These are phyloP conservation scores for Neovahlkampfia damariscottae DNA, from an alignment of 78 protist genomes.

Conservation along the genomic window DNA sequence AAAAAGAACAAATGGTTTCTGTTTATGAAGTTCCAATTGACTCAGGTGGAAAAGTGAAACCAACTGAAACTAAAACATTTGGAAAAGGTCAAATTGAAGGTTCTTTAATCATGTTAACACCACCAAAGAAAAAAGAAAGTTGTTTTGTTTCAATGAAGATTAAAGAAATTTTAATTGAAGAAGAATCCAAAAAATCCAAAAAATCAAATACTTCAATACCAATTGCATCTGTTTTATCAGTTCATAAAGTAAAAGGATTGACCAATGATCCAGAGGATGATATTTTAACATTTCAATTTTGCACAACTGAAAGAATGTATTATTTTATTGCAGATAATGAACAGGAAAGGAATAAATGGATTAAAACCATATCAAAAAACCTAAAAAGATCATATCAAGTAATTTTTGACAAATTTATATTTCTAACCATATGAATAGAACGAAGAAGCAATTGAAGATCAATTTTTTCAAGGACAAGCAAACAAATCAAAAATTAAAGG, in stretches of 20 bases:
- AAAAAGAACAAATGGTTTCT: not conserved
- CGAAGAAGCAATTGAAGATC: too few species aligned
- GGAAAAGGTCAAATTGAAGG: not conserved
- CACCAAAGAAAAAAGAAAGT: not conserved
- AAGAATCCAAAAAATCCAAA: not conserved
- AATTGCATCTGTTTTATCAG: not conserved
- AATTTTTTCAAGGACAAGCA: too few species aligned
- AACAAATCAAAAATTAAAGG: not conserved
- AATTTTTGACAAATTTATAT: too few species aligned
- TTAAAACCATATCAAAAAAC: too few species aligned
- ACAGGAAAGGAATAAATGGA: too few species aligned
- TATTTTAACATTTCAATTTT: too few species aligned
- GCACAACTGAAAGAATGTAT: too few species aligned
- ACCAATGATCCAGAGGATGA: too few species aligned
- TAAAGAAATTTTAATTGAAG: not conserved
- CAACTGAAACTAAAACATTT: not conserved
- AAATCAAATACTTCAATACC: not conserved
- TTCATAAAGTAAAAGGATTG: too few species aligned
- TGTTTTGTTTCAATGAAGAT: not conserved
- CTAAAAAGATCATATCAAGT: too few species aligned
- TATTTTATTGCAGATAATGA: too few species aligned
- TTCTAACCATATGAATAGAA: too few species aligned
- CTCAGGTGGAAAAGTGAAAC: not conserved
- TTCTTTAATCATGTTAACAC: not conserved
- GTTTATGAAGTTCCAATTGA: not conserved